Evolutionary conservation across 2,329 filamentous ascomycete genomes (phyloP), one percentile per base, ranked within the genome.

Genomic region (Alternaria ethzedia): DNA sequence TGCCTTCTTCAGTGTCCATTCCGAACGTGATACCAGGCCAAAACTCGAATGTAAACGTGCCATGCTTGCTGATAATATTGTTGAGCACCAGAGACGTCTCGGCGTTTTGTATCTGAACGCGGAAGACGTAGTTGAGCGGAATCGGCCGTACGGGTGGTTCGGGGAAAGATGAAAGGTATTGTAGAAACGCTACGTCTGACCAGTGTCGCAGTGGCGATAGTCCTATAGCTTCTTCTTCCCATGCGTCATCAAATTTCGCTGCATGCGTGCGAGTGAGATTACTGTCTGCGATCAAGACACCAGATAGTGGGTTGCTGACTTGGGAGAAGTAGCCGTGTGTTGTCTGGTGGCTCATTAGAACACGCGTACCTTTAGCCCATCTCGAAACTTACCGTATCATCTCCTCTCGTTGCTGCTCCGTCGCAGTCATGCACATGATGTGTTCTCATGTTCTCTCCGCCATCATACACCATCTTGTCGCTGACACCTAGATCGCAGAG

Each of bases 161-260:
- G 10, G 36, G 49, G 3, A 32, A 23, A 20, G 51, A 45, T 5
- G 51, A 30, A 4, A 41, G 15, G 15, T 57, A 57, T 44, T 69
- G 66, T 3, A 70, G 36, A n/a, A 50, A 67, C 6, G 66, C 62
- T 41, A 69, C 41, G 23, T 69, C 66, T 15, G 64, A 69, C 66
- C 66, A 67, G 57, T 60, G 50, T 6, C 54, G 25, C 26, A 69
- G 61, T 13, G 21, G 21, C 12, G 60, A 49, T n/a, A 51, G 11
- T 15, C 2, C 47, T 7, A 2, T 32, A 10, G 13, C 10, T 21
- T 45, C 17, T 3, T 51, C 26, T 11, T 51, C 49, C 6, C 21
- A 2, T 17, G 1, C 13, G 21, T 36, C 49, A 15, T 51, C 20
- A 2, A 51, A 51, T 2, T 28, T 20, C 1, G 28, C 28, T 51